Evolutionary conservation across 2,329 filamentous ascomycete genomes (phyloP).

Genomic region (Colletotrichum sidae): DNA sequence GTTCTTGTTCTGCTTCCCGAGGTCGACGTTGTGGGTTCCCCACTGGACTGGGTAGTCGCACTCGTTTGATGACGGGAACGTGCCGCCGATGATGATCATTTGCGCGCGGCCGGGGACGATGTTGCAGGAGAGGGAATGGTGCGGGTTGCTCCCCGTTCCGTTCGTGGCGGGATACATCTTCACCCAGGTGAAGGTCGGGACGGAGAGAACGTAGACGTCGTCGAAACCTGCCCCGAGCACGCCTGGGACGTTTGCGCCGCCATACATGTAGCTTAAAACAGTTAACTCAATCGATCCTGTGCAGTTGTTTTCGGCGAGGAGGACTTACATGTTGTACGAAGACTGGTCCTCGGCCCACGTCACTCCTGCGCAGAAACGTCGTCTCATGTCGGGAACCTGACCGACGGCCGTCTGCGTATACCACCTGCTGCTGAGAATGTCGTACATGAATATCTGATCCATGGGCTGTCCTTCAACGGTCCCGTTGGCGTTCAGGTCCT

Average conservation of each 20-base stretch:
- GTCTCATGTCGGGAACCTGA: slow-evolving; percentile 61
- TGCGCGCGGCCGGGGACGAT: slow-evolving; percentile 64
- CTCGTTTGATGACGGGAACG: slow-evolving; percentile 59
- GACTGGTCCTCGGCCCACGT: slow-evolving; percentile 69
- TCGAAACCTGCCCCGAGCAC: slow-evolving; percentile 62
- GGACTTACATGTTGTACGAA: slow-evolving; percentile 72
- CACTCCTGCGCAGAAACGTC: slow-evolving; percentile 71
- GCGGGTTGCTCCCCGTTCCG: slow-evolving; percentile 54
- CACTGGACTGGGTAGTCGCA: slow-evolving; percentile 66
- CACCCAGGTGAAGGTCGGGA: slow-evolving; percentile 74
- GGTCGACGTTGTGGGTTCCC: slow-evolving; percentile 67
- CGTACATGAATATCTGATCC: slow-evolving; percentile 68
- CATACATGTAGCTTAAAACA: slow-evolving; percentile 67
- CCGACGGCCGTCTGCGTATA: slow-evolving; percentile 69
- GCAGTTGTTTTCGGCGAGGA: neutral
- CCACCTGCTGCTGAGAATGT: slow-evolving; percentile 70
- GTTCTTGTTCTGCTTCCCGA: slow-evolving; percentile 61
- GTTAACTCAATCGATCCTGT: neutral
- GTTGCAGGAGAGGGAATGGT: slow-evolving; percentile 69
- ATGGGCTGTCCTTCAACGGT: slow-evolving; percentile 58
- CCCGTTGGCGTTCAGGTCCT: slow-evolving; percentile 59
- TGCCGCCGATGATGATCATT: slow-evolving; percentile 73
- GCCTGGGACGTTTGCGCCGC: slow-evolving; percentile 63
- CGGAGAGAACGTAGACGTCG: slow-evolving; percentile 71
- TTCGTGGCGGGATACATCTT: slow-evolving; percentile 60